A percentile compares a stretch with the other conserved stretches of the same genome.
Conservation (phyloP, 192 early-diverging fungal genomes). For the Linnemannia exigua region DNA sequence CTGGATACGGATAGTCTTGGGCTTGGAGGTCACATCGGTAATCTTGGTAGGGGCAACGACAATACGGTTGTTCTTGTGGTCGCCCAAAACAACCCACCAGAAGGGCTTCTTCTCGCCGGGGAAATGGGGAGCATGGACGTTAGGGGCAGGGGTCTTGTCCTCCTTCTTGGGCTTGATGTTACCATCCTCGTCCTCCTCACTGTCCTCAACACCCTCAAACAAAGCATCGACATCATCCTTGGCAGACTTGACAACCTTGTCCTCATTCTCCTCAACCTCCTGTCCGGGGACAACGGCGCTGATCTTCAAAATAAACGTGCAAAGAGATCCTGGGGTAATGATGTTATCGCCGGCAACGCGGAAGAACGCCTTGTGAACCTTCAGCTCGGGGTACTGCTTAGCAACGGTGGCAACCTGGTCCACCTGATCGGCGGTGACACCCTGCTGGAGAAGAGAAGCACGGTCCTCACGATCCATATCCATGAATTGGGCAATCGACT, state of each 20-base stretch:
- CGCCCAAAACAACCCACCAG: slow-evolving; percentile 95
- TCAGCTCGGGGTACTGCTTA: slow-evolving; percentile 81
- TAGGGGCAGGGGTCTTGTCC: slow-evolving; percentile 41
- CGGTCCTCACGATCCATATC: slow-evolving; percentile 76
- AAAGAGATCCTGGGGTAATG: slow-evolving; percentile 83
- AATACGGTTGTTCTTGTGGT: slow-evolving; percentile 86
- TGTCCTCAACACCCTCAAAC: slow-evolving; percentile 52
- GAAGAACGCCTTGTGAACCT: slow-evolving; percentile 85
- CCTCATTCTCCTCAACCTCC: slow-evolving; percentile 22
- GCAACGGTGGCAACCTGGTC: slow-evolving; percentile 82
- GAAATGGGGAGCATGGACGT: slow-evolving; percentile 79
- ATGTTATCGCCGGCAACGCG: slow-evolving; percentile 81
- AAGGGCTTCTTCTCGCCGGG: slow-evolving; percentile 80
- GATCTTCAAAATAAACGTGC: slow-evolving; percentile 77
- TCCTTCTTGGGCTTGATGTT: slow-evolving; percentile 59
- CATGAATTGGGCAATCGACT: slow-evolving; percentile 75
- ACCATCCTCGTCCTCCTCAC: slow-evolving; percentile 63
- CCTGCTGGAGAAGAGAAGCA: slow-evolving; percentile 64
- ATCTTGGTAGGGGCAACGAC: slow-evolving; percentile 86
- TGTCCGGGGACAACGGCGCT: slow-evolving; percentile 56
- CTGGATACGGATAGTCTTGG: slow-evolving; percentile 81
- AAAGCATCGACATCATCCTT: slow-evolving; percentile 42
- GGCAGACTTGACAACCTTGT: slow-evolving; percentile 29
- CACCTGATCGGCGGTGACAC: slow-evolving; percentile 72
- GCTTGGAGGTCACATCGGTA: slow-evolving; percentile 74